Base-by-base conservation (phyloP, 192 early-diverging fungal species). In the Lunasporangiospora selenospora region DNA sequence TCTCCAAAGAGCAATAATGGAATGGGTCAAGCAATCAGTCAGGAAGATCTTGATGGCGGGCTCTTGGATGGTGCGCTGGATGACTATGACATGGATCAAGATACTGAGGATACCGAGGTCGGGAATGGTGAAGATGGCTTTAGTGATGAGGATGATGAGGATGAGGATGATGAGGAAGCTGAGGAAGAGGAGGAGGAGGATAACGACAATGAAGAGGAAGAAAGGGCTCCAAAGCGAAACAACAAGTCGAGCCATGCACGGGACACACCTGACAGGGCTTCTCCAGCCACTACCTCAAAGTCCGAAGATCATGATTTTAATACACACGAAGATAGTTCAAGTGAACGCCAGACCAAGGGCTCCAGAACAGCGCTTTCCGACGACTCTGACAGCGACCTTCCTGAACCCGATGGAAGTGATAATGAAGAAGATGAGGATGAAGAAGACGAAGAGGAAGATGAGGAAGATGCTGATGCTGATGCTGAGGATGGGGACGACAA, bases 61-160 rank as follows among this genome's bases (percentile, higher is more conserved):
- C 61, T 73, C 26, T 37, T 73, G 41, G 69, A 73, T 45, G 69
- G 69, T 21, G 69, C 69, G 11, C 41, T 73, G 40, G 69, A 73
- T 34, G 69, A 73, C 11, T 62, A 73, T 21, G 69, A 73, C 21
- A 48, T 73, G 13, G 69, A 63, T 58, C 69, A 73, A 33, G 69
- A 73, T 29, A 73, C 69, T 8, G 69, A 73, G 49, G 69, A 73
- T 37, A 73, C 69, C 2, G 69, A 73, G 23, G 69, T 73, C 7
- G 60, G 60, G 30, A 63, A 73, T 44, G 67, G 59, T 4, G 67
- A 71, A 3, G 45, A 56, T 16, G 69, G 58, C 21, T 62, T 58
- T 39, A 63, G 60, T 18, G 59, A 58, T 38, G 58, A 61, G 12
- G 69, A 62, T 21, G 67, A 73, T 16, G 69, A 69, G 24, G 65